phyloP scores from a whole-genome alignment of 2,329 filamentous ascomycete genomes.

The Neopestalotiopsis clavispora region DNA sequence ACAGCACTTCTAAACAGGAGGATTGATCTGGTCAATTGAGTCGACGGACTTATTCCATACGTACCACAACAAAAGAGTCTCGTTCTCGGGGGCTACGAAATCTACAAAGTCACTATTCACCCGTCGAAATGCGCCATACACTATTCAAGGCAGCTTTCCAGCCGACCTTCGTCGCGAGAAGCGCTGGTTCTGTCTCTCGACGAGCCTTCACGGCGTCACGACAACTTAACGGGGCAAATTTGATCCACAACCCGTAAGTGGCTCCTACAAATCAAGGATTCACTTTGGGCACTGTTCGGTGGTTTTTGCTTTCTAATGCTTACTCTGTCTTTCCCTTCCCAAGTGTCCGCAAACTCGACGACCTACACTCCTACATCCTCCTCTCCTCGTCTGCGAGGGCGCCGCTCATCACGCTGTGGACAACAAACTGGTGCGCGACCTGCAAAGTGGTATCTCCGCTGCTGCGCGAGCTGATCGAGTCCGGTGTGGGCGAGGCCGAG shows the following conservation, averaged over 20 bases:
- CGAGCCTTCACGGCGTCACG: slow-evolving; percentile 35
- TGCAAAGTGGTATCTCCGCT: slow-evolving; percentile 57
- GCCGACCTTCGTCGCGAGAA: slow-evolving; percentile 18
- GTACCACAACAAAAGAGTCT: no score
- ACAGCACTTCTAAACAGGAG: neutral
- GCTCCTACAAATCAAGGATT: no score
- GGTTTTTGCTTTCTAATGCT: no score
- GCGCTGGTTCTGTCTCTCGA: slow-evolving; percentile 2
- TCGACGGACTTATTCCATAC: neutral
- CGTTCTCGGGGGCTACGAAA: no score
- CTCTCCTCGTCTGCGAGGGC: slow-evolving; percentile 57
- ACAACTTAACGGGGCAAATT: slow-evolving; percentile 37
- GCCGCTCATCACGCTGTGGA: slow-evolving; percentile 66
- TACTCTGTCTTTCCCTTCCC: no score
- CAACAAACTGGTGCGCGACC: slow-evolving; percentile 61
- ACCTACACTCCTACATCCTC: slow-evolving; percentile 61
- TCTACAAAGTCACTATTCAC: no score
- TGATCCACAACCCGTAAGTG: slow-evolving; percentile 46
- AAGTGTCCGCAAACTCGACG: slow-evolving; percentile 62
- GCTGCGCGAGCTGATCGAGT: slow-evolving; percentile 51
- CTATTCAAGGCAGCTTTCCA: slow-evolving; percentile 16
- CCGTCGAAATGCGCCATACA: slow-evolving; percentile 13
- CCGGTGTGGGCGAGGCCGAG: slow-evolving; percentile 57
- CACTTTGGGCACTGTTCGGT: no score
- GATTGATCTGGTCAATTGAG: neutral